These are phyloP conservation scores for Hypoxylon fuscum DNA, from an alignment of 495 filamentous ascomycete species.

Conservation along the genomic window DNA sequence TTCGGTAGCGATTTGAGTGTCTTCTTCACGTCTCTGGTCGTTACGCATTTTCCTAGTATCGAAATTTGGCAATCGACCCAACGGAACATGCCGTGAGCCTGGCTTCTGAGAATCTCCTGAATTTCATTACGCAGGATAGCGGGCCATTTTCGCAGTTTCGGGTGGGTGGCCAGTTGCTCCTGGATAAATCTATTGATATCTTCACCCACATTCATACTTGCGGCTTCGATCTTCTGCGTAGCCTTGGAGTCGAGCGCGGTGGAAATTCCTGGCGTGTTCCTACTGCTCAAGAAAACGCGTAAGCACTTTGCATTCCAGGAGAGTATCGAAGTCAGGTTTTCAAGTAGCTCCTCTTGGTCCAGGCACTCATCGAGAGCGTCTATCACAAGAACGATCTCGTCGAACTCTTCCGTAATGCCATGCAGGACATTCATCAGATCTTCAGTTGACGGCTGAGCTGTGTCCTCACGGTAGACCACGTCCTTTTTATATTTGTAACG, in stretches of 20 bases:
- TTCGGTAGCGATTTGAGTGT: neutral
- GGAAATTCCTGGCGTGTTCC: neutral
- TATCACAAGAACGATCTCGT: neutral
- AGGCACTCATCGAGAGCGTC: neutral
- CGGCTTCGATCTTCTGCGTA: neutral
- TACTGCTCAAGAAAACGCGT: neutral
- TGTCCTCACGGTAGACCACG: neutral
- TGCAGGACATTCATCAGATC: neutral
- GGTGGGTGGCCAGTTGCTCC: neutral
- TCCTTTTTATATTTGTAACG: neutral
- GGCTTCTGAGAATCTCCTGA: neutral
- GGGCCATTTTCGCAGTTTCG: neutral
- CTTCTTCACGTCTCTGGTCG: neutral
- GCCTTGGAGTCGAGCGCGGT: neutral
- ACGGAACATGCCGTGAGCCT: neutral
- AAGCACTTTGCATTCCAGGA: neutral
- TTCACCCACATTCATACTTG: neutral
- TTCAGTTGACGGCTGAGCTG: neutral
- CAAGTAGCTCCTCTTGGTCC: neutral
- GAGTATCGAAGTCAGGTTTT: neutral
- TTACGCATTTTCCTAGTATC: neutral
- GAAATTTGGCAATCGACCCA: neutral
- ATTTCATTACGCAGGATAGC: neutral
- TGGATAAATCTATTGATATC: neutral
- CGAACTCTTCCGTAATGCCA: neutral